Conservation (phyloP, 257 asterid genomes). For the Nicotiana otophora region DNA sequence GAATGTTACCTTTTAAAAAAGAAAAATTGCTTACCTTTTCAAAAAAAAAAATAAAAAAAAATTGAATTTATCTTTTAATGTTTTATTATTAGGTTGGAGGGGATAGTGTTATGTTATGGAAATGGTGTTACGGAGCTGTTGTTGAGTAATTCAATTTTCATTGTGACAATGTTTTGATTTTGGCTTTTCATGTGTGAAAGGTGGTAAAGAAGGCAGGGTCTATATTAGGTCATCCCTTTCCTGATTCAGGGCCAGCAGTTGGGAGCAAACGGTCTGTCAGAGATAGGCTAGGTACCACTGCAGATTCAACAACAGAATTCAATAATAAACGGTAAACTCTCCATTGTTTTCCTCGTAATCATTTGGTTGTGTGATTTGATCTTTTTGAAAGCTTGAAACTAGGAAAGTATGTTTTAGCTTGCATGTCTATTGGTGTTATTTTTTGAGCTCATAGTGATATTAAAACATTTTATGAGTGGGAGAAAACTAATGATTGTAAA, state of each 20-base stretch:
- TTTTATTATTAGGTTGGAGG: neutral
- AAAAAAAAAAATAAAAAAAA: neutral
- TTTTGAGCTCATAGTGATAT: neutral
- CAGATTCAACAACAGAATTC: conserved; percentile 40
- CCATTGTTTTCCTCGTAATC: neutral
- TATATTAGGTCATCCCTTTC: conserved; percentile 24
- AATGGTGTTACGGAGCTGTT: conserved; percentile 2
- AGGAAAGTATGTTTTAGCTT: neutral
- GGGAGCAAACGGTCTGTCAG: conserved; percentile 73
- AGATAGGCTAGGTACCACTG: conserved; percentile 74
- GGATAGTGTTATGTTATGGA: neutral
- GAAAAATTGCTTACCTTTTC: neutral
- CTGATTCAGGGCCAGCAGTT: conserved; percentile 28
- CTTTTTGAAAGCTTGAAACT: neutral
- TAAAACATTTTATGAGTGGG: neutral
- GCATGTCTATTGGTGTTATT: neutral
- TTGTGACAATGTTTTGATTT: neutral
- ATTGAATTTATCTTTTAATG: neutral
- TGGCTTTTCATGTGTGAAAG: conserved; percentile 22
- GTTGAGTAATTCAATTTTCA: neutral
- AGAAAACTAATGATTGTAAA: neutral
- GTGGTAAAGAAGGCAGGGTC: conserved; percentile 66
- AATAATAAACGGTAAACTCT: conserved; percentile 54
- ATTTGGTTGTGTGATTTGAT: neutral
- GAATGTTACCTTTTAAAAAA: neutral